Conservation (phyloP, 2,329 filamentous ascomycete species). For the Claviceps pazoutovae region DNA sequence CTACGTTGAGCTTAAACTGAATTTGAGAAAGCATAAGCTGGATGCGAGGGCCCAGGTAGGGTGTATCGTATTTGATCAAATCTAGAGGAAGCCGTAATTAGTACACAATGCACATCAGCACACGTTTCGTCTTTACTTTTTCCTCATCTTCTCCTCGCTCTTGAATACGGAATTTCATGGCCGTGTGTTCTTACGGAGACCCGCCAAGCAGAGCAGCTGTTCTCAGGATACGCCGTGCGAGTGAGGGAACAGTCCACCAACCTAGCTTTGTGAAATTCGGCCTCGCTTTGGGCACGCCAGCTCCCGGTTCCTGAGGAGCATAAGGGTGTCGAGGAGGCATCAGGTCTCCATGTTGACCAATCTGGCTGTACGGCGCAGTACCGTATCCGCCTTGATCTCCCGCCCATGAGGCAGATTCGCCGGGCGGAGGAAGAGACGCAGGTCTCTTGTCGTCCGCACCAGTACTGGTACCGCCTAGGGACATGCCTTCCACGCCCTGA, state of each 20-base stretch:
- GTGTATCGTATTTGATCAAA: conserved; percentile 95
- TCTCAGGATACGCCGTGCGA: neutral
- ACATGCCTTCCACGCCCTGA: conserved; percentile 54
- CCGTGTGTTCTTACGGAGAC: neutral
- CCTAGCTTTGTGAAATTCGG: conserved; percentile 95
- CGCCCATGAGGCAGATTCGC: conserved; percentile 41
- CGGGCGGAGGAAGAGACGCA: conserved; percentile 49
- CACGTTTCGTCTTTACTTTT: neutral
- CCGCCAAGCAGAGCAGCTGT: neutral
- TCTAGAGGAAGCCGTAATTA: conserved; percentile 38
- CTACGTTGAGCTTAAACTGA: conserved; percentile 96
- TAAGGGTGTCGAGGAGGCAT: conserved; percentile 75
- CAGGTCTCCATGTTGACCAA: conserved; percentile 53
- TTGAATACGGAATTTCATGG: neutral
- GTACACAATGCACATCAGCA: neutral
- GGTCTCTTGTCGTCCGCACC: conserved; percentile 27
- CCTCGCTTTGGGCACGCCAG: conserved; percentile 55
- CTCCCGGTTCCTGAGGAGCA: conserved; percentile 50
- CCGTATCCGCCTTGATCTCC: conserved; percentile 50
- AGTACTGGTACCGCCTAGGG: conserved; percentile 30
- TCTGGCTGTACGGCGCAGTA: conserved; percentile 35
- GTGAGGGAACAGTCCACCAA: conserved; percentile 29
- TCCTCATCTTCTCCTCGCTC: neutral
- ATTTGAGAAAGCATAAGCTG: conserved; percentile 98
- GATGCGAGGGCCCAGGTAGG: conserved; percentile 88